Evolutionary conservation across 257 asterid species (phyloP).

Genomic region (Solanum clarkiae): DNA sequence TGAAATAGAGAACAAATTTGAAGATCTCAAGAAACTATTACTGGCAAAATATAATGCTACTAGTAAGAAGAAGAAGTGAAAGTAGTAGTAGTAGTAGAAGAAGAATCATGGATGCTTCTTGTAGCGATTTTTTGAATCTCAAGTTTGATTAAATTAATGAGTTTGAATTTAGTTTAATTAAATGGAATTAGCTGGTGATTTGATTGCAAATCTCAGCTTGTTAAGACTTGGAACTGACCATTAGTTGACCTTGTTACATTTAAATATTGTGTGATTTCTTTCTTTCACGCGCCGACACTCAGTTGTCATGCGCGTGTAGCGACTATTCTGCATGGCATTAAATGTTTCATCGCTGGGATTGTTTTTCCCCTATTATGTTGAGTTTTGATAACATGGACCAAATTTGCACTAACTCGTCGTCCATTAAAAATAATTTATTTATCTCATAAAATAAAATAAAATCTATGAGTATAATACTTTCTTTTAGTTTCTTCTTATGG

Average conservation of each 20-base stretch:
- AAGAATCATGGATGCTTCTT: slow-evolving; percentile 65
- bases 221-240: slow-evolving; percentile 41
- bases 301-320: background rate
- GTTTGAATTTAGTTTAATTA: background rate
- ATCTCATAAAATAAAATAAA: too few relatives aligned
- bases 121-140: slow-evolving; percentile 53
- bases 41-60: background rate
- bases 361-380: background rate
- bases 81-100: slow-evolving; percentile 8
- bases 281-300: background rate
- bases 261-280: background rate
- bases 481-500: background rate
- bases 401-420: background rate
- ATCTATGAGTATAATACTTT: too few relatives aligned
- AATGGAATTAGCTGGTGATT: slow-evolving; percentile 7
- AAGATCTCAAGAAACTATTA: slow-evolving; percentile 50
- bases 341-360: background rate
- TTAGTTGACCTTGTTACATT: slow-evolving; percentile 32
- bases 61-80: background rate
- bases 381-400: background rate
- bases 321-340: background rate
- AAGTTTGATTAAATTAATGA: slow-evolving; percentile 37
- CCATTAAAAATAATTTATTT: too few relatives aligned
- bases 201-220: slow-evolving; percentile 30
- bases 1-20: slow-evolving; percentile 45